Evolutionary conservation across 495 filamentous ascomycete species (phyloP).

Genomic region (Trypethelium eluteriae): DNA sequence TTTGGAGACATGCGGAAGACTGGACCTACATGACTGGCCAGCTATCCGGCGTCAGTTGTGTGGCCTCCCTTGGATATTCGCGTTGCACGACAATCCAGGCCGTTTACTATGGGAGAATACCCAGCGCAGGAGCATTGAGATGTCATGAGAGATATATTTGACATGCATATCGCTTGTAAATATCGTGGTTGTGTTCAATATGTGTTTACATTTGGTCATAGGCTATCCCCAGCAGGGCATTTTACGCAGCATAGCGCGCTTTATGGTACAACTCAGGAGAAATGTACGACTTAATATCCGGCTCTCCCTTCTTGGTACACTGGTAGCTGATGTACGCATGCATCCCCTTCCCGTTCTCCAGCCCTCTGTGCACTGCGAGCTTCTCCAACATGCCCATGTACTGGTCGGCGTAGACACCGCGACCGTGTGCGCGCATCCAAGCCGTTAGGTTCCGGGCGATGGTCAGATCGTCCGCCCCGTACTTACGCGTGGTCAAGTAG

Average conservation of each 20-base stretch:
- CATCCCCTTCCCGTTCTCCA: not conserved
- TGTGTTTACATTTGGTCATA: not conserved
- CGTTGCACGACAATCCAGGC: conserved; percentile 2
- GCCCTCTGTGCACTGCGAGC: conserved; percentile 1
- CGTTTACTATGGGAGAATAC: conserved; percentile 2
- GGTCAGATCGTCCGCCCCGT: conserved; percentile 9
- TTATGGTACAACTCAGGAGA: not conserved
- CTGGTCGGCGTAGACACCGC: conserved; percentile 1
- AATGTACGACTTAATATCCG: not conserved
- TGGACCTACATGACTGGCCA: conserved; percentile 7
- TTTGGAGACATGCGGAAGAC: conserved; percentile 3
- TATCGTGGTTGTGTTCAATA: not conserved
- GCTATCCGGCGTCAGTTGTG: conserved; percentile 3
- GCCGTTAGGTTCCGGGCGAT: not conserved
- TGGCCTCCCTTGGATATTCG: not conserved
- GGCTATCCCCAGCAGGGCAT: not conserved
- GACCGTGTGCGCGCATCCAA: conserved; percentile 9
- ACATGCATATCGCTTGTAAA: not conserved
- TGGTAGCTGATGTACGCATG: not conserved
- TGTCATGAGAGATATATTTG: conserved; percentile 1
- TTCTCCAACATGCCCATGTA: conserved; percentile 4
- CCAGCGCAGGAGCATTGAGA: not conserved
- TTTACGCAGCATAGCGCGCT: not conserved
- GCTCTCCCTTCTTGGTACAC: not conserved
- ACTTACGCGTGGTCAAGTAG: conserved; percentile 5